Base-by-base conservation (phyloP, 108 stramenopile species). In the Fistulifera solaris region DNA sequence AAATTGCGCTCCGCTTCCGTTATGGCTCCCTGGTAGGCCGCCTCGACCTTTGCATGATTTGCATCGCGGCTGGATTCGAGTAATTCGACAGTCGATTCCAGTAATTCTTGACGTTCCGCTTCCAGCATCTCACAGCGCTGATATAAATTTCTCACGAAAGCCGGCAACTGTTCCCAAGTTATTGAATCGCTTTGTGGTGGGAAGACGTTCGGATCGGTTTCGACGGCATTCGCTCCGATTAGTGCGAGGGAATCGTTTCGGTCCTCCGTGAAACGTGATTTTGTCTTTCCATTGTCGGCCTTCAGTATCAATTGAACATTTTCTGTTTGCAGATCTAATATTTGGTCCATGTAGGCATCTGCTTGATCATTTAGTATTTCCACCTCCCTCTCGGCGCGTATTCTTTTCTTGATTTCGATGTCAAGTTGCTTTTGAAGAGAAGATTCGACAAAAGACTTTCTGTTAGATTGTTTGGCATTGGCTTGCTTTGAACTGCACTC, bases 121-220 rank as follows among this genome's bases (percentile, higher is more conserved):
- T 59, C 58, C n/a, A 59, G 58, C 35, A 48, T n/a, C 22, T 59
- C 45, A 26, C 58, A 59, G n/a, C 58, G 58, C 38, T 28, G 27
- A 27, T 59, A 59, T 18, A 48, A n/a, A 6, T 59, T 48, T 19
- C 47, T 46, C 5, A 59, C 58, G 10, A 59, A 45, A 3, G 31
- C 31, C 8, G 31, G 31, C 8, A 35, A 35, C 8, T 35, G 31
- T 6, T 35, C 31, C 31, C 31, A 35, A 35, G 3, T 35, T 6
- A 8, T 8, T 35, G 31, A 35, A 6, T 35, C 31, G 8, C 8
- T 8, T 8, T 6, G 31, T 35, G 31, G 3, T 35, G 31, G 8
- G 6, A 6, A 8, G 8, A 35, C 31, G 6, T n/a, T 35, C 31
- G 3, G 31, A 35, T 35, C 3, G 6, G 3, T 35, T 3, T 35